Evolutionary conservation across 2,329 filamentous ascomycete species (phyloP).

Genomic region (Phaeophleospora eucalypticola): DNA sequence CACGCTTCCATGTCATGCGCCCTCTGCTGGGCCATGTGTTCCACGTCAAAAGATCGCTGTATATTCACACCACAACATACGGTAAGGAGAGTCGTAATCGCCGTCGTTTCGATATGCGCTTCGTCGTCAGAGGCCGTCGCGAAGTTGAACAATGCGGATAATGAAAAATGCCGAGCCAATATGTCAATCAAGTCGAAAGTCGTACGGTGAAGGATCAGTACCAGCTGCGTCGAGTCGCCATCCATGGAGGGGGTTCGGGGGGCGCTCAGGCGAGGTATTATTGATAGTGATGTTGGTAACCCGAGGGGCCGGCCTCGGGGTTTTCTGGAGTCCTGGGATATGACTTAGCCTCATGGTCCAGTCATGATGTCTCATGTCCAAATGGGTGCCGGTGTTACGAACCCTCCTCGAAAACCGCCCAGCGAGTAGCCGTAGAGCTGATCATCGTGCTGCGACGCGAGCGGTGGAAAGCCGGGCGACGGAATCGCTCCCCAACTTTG

Average conservation of each 20-base stretch:
- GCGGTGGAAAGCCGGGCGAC: conserved; percentile 32
- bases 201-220: neutral
- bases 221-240: neutral
- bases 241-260: neutral
- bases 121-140: neutral
- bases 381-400: conserved; percentile 32
- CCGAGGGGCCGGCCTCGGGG: conserved; percentile 19
- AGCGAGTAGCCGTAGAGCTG: conserved; percentile 33
- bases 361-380: conserved; percentile 28
- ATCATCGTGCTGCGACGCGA: conserved; percentile 37
- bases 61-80: neutral
- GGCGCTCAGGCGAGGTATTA: neutral
- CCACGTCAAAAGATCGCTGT: neutral
- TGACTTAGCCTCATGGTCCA: conserved; percentile 23
- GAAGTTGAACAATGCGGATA: neutral
- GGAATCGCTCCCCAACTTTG: conserved; percentile 32
- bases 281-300: conserved; percentile 10
- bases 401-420: conserved; percentile 32
- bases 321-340: conserved; percentile 26
- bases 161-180: neutral
- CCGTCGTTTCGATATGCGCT: neutral
- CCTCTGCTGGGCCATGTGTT: neutral
- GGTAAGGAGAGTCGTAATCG: neutral
- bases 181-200: neutral
- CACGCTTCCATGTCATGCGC: neutral